Conservation (phyloP, 345 rosid species). For the Gossypium ekmanianum region DNA sequence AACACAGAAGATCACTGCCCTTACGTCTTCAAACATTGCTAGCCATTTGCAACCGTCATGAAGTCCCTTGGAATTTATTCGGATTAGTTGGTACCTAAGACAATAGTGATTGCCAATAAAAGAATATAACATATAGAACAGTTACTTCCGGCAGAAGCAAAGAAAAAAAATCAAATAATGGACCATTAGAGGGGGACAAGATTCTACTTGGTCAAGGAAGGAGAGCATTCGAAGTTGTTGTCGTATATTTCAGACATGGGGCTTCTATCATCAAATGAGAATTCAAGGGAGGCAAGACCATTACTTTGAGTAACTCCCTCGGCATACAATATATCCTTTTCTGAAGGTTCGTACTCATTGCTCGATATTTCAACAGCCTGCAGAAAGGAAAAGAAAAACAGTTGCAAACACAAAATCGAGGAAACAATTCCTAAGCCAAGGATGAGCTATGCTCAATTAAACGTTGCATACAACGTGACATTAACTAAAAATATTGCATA, state of each 20-base stretch:
- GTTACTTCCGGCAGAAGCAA: not conserved
- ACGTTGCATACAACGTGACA: not conserved
- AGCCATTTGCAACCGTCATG: conserved; percentile 58
- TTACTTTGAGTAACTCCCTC: conserved; percentile 59
- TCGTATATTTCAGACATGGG: conserved; percentile 45
- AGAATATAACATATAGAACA: not conserved
- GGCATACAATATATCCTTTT: conserved; percentile 49
- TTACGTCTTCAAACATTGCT: conserved; percentile 63
- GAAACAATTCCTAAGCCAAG: not conserved
- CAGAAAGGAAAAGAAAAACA: not conserved
- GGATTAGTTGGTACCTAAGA: conserved; percentile 53
- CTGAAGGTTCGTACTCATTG: conserved; percentile 60
- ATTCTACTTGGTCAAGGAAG: conserved; percentile 40
- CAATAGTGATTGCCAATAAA: conserved; percentile 4
- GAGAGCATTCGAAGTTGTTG: conserved; percentile 35
- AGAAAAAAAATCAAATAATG: not conserved
- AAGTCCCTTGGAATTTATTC: conserved; percentile 51
- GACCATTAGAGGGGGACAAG: not conserved
- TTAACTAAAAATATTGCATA: not conserved
- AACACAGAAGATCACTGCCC: conserved; percentile 53
- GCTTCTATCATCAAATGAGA: conserved; percentile 53
- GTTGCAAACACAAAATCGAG: not conserved
- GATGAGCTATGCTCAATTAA: not conserved
- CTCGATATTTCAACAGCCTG: conserved; percentile 62
- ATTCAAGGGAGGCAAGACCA: conserved; percentile 53